These are phyloP conservation scores for Komagataella phaffii DNA, from an alignment of 805 yeast genomes.

Conservation along the genomic window DNA sequence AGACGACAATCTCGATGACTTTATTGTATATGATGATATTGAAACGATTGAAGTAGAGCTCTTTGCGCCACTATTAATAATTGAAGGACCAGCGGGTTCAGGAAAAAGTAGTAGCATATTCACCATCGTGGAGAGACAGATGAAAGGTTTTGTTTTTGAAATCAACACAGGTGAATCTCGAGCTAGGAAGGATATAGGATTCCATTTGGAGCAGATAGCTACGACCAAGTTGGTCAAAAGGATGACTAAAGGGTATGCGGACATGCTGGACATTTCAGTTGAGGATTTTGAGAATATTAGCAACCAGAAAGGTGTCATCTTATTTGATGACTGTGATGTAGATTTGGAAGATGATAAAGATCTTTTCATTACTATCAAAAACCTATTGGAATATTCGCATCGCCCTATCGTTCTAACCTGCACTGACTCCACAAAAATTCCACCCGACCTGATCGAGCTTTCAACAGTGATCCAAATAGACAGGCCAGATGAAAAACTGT, in stretches of 20 bases:
- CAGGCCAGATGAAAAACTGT: constrained; percentile 1
- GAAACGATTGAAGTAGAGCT: constrained; percentile 14
- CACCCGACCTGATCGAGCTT: constrained; percentile 14
- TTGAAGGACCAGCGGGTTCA: constrained; percentile 59
- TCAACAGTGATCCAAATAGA: constrained; percentile 13
- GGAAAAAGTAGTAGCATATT: constrained; percentile 72
- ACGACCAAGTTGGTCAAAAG: constrained; percentile 66
- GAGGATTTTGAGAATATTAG: constrained; percentile 3
- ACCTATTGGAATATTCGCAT: constrained; percentile 29
- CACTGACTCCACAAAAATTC: constrained; percentile 11
- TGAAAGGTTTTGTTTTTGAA: constrained; percentile 68
- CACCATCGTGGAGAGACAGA: constrained; percentile 42
- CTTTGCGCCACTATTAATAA: constrained; percentile 49
- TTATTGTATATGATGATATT: constrained; percentile 23
- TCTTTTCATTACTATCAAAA: constrained; percentile 66
- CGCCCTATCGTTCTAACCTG: constrained; percentile 20
- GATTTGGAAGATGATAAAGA: constrained; percentile 54
- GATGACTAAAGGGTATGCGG: constrained; percentile 1
- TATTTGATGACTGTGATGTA: constrained; percentile 80
- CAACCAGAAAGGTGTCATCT: constrained; percentile 50
- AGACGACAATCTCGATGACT: constrained; percentile 16
- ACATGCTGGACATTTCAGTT: constrained; percentile 2
- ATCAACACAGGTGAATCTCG: constrained; percentile 65
- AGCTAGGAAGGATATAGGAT: constrained; percentile 55
- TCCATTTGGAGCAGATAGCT: constrained; percentile 60